Evolutionary conservation across 2,329 filamentous ascomycete genomes (phyloP), one percentile per base, ranked within the genome.

Genomic region (Ophiocordyceps australis): DNA sequence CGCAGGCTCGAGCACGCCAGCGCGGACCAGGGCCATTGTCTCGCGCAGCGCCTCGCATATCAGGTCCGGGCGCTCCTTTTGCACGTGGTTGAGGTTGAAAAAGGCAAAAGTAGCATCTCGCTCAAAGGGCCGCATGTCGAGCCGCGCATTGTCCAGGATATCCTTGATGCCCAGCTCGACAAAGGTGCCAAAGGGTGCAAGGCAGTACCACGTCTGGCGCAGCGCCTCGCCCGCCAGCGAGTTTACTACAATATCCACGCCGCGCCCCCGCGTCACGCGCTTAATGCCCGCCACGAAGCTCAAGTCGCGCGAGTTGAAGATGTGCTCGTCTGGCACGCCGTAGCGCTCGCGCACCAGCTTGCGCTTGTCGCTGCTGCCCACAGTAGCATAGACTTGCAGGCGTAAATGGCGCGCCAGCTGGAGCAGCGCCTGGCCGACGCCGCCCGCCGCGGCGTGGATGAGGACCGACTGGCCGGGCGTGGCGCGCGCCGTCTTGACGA

Each of bases 171-270:
- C 28, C 22, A 28, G 18, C 16, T 30, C 28, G 16, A 30, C 14
- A 9, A 30, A 27, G 4, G 18, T 24, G 5, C 28, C 25, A 11
- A 15, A 22, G 7, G 25, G 22, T 7, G 28, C 28, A 13, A 30
- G 17, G 5, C 22, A 22, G 3, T 9, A n/a, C 25, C 28, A 30
- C 3, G 15, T 22, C 9, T 9, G 4, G 3, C 20, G 25, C 3
- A 30, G 18, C 9, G 22, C 16, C 14, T 30, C 25, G 14, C 28
- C 25, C 2, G 20, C 14, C 3, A 27, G n/a, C 13, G 22, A 30
- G 18, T 30, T 30, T 3, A 30, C 7, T 3, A 25, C 18, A 7
- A 27, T n/a, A 9, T 30, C 28, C 13, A 30, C 28, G 10, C 25
- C 28, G 7, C 21, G 21, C 13, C 20, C 21, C 4, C 21, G 2